Conservation (phyloP, 2,329 filamentous ascomycete genomes). For the Diaporthe ampelina region DNA sequence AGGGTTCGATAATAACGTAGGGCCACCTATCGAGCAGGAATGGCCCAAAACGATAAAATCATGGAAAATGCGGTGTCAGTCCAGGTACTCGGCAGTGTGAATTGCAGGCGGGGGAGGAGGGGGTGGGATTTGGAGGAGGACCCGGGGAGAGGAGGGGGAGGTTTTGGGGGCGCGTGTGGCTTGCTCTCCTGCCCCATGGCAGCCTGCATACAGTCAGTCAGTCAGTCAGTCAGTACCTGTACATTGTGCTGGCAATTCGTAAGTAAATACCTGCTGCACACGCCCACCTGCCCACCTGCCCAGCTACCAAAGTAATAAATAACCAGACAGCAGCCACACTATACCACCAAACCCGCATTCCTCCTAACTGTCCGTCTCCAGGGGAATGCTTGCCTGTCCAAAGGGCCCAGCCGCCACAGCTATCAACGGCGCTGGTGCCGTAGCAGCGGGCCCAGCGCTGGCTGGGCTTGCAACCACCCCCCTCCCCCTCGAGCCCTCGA, state of each 20-base stretch:
- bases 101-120: conserved; percentile 3
- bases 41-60: neutral
- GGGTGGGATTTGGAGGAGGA: neutral
- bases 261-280: too few species aligned
- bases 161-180: neutral
- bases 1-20: neutral
- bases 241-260: neutral
- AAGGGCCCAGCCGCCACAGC: conserved; percentile 9
- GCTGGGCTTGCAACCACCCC: neutral
- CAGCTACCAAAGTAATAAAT: neutral
- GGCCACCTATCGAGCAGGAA: neutral
- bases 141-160: neutral
- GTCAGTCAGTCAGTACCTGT: neutral
- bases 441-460: conserved; percentile 9
- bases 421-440: conserved; percentile 26
- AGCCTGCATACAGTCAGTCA: too few species aligned
- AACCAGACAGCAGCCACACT: neutral
- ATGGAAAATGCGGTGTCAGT: neutral
- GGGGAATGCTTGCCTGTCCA: conserved; percentile 29
- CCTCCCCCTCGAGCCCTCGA: neutral
- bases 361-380: conserved; percentile 15
- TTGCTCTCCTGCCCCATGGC: neutral
- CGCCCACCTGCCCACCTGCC: too few species aligned
- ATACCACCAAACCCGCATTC: conserved; percentile 15
- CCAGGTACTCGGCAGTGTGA: conserved; percentile 12